Base-by-base conservation (phyloP, 805 yeast species). In the Pichia paraexigua region DNA sequence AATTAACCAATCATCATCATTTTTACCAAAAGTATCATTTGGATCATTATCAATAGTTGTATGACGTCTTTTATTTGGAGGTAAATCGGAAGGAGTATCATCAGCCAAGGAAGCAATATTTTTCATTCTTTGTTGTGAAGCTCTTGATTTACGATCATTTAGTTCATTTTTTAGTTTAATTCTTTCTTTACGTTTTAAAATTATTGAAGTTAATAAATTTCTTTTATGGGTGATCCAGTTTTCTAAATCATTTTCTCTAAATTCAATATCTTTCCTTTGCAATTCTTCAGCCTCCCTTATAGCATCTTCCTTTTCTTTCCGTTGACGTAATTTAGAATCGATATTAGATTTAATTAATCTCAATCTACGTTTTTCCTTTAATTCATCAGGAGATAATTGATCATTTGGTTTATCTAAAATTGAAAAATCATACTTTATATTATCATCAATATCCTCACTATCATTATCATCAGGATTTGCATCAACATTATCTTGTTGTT, bases 1-100 rank as follows among this genome's bases (percentile, higher is more conserved):
- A 18, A 89, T 83, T 22, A 85, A 80, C 97, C 97, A 92, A 67
- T 94, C 99, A 51, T 87, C 96, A 63, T 92, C 98, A 61, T 89
- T 83, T 2, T 96, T 91, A 51, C 97, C 98, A 68, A 92, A 91
- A 0, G 91, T 87, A 67, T 92, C 98, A 60, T 82, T 88, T 17
- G 95, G 95, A 65, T 89, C 97, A 58, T 87, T 88, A 61, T 88
- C 96, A 35, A 87, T 84, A 1, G 90, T 80, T 0, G 83, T 79
- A 8, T 74, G 77, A 53, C 75, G 70, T 60, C 85, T 73, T 40
- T 75, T 76, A 47, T 55, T 44, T 27, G 25, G 25, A 40, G 45
- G 15, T 20, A 18, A 41, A 11, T 56, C 55, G 9, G 60, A 61
- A 15, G 59, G 58, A 18, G 62, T 69, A 53, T 75, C 87, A 60